Percentiles rank a stretch among this genome's conserved stretches.
These are phyloP conservation scores for Aspergillus transmontanensis DNA, from an alignment of 2,329 filamentous ascomycete species.

Conservation along the genomic window DNA sequence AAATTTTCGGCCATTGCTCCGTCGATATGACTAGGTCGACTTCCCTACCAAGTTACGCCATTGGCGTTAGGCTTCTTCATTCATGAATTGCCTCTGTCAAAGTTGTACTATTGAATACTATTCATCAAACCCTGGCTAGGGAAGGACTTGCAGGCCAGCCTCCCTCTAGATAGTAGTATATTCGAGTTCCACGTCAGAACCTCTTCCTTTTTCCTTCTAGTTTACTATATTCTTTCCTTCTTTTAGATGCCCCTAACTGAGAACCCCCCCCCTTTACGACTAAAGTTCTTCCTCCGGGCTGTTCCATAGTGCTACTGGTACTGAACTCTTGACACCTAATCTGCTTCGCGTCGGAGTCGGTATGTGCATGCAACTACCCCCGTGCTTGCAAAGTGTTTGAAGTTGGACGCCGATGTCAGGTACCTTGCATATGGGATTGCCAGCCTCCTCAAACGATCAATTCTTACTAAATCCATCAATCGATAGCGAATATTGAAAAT, in stretches of 20 bases:
- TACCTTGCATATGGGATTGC: neutral
- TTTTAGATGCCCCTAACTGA: neutral
- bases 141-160: neutral
- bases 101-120: too few species aligned
- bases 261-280: neutral
- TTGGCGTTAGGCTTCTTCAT: too few species aligned
- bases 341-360: neutral
- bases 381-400: neutral
- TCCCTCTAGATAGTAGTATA: neutral
- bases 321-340: neutral
- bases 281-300: neutral
- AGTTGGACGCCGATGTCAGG: neutral
- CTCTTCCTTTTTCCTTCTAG: neutral
- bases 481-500: too few species aligned
- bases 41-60: too few species aligned
- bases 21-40: too few species aligned
- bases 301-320: neutral
- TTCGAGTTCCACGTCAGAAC: neutral
- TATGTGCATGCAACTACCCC: neutral
- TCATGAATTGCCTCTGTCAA: too few species aligned
- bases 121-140: neutral
- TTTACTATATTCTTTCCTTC: neutral
- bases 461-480: neutral
- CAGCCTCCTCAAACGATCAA: neutral
- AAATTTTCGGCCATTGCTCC: neutral